Conservation (phyloP, 2,329 filamentous ascomycete genomes). For the Rutstroemia sp. region DNA sequence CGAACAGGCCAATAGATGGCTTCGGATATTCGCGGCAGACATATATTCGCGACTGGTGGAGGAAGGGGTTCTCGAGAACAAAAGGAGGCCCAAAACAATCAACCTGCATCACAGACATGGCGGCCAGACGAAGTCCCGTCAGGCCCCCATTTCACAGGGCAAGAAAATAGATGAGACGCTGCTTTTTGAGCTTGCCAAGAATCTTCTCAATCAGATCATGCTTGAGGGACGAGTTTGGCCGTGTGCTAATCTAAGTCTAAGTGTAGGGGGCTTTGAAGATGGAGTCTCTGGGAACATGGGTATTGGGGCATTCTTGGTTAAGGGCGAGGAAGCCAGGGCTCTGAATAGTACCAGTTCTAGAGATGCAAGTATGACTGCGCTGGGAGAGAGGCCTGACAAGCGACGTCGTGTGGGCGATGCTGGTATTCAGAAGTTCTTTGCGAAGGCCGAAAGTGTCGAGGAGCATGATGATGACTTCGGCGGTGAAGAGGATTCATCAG, state of each 20-base stretch:
- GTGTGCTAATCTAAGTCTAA: conserved; percentile 81
- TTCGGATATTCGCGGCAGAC: conserved; percentile 85
- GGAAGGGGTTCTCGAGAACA: conserved; percentile 83
- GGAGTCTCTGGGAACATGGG: conserved; percentile 75
- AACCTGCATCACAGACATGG: conserved; percentile 75
- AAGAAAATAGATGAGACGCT: conserved; percentile 63
- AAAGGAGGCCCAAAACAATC: conserved; percentile 76
- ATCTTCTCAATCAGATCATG: conserved; percentile 68
- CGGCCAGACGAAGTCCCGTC: conserved; percentile 66
- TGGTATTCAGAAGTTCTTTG: conserved; percentile 28
- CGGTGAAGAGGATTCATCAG: conserved; percentile 20
- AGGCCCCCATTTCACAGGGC: conserved; percentile 69
- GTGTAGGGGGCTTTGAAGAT: conserved; percentile 88
- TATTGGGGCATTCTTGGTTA: conserved; percentile 80
- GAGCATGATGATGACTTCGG: conserved; percentile 26
- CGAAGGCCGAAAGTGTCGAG: conserved; percentile 21
- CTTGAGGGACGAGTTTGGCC: conserved; percentile 79
- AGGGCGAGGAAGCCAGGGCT: conserved; percentile 57
- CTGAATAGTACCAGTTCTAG: conserved; percentile 32
- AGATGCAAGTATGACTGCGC: conserved; percentile 11
- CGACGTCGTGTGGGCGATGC: conserved; percentile 23
- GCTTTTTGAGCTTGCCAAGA: conserved; percentile 70
- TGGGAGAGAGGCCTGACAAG: conserved; percentile 26
- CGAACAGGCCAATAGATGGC: conserved; percentile 77
- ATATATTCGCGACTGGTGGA: conserved; percentile 86